A percentile compares a stretch with the other conserved stretches of the same genome.
phyloP scores from a whole-genome alignment of 495 filamentous ascomycete species.

The Tuber borchii region DNA sequence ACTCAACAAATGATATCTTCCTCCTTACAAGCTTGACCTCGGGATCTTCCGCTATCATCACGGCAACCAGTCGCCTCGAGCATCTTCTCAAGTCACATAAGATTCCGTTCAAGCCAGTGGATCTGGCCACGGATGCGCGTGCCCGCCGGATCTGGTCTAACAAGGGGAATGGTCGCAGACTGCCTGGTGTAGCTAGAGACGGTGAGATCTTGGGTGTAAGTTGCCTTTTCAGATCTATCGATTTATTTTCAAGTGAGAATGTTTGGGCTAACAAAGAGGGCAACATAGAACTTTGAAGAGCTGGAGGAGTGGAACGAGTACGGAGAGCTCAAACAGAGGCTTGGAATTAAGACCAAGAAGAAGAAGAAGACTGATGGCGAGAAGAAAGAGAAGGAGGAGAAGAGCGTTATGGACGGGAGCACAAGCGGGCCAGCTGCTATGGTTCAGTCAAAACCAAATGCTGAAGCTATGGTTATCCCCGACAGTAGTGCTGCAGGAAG shows the following conservation, averaged over 20 bases:
- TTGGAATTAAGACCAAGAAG: constrained; percentile 49
- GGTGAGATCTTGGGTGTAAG: constrained; percentile 79
- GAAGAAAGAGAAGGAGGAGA: constrained; percentile 38
- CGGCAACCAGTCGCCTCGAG: constrained; percentile 88
- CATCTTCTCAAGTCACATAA: constrained; percentile 94
- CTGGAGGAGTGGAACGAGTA: constrained; percentile 99
- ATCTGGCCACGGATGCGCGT: constrained; percentile 85
- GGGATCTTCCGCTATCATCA: constrained; percentile 60
- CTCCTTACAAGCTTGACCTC: constrained; percentile 41
- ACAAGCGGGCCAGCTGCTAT: constrained; percentile 26
- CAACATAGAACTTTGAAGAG: constrained; percentile 74
- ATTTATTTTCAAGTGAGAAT: not conserved
- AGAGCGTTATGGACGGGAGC: constrained; percentile 28
- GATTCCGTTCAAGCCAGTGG: constrained; percentile 83
- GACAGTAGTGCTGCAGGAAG: constrained; percentile 21
- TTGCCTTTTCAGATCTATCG: constrained; percentile 25
- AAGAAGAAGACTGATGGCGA: constrained; percentile 45
- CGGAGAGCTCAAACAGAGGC: constrained; percentile 80
- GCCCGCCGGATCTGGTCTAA: constrained; percentile 87
- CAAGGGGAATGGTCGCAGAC: constrained; percentile 66
- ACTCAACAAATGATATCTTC: constrained; percentile 37
- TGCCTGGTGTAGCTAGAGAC: constrained; percentile 83
- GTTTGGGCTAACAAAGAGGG: constrained; percentile 2
- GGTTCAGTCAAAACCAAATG: constrained; percentile 31
- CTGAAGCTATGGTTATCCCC: constrained; percentile 18